Conservation (phyloP, 2,329 filamentous ascomycete genomes). For the Verticillium dahliae region DNA sequence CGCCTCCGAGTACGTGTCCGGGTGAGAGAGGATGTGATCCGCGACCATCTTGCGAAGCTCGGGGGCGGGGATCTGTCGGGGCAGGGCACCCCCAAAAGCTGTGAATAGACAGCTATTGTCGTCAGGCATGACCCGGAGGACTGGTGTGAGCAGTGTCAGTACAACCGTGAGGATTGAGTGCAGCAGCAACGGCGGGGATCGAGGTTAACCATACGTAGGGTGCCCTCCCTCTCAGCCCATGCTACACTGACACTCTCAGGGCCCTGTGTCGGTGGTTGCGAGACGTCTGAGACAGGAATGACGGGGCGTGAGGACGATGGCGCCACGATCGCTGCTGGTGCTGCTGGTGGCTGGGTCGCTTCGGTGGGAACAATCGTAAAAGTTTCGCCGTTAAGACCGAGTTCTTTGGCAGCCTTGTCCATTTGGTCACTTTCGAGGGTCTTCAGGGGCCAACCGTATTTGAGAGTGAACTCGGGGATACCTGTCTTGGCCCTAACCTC, state of each 20-base stretch:
- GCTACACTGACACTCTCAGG: conserved; percentile 31
- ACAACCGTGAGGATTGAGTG: conserved; percentile 16
- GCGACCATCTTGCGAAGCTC: conserved; percentile 72
- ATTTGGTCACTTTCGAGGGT: conserved; percentile 54
- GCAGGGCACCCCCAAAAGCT: conserved; percentile 75
- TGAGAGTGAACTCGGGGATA: conserved; percentile 64
- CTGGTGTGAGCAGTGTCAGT: conserved; percentile 32
- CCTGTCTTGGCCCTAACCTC: conserved; percentile 59
- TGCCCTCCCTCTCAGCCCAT: conserved; percentile 44
- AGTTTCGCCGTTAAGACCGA: conserved; percentile 42
- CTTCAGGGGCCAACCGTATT: conserved; percentile 78
- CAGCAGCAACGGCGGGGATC: conserved; percentile 7
- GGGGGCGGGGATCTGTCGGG: conserved; percentile 41
- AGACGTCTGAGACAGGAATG: conserved; percentile 1
- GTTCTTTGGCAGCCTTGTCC: conserved; percentile 38
- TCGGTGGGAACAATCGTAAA: conserved; percentile 42
- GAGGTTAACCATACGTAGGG: conserved; percentile 32
- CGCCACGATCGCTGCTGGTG: conserved; percentile 3
- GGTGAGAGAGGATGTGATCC: conserved; percentile 67
- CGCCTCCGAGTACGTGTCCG: conserved; percentile 65
- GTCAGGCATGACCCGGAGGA: conserved; percentile 91
- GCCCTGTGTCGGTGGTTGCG: conserved; percentile 8
- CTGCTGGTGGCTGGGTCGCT: conserved; percentile 4
- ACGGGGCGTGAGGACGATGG: conserved; percentile 1
- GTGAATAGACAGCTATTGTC: conserved; percentile 95